Conservation (phyloP, 345 rosid species). For the Erysimum cheiranthoides region DNA sequence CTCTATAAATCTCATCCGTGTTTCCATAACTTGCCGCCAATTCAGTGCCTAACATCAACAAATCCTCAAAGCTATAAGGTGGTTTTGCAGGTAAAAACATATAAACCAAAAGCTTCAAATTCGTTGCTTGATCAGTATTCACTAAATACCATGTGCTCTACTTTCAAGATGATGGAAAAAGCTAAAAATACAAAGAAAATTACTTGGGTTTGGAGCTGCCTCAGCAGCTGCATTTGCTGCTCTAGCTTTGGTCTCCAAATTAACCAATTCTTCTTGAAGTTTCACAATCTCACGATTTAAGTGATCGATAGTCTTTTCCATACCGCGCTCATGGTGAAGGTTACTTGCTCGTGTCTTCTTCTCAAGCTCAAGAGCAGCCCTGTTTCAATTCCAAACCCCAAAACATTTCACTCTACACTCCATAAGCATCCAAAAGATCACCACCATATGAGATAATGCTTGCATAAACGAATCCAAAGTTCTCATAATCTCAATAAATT, state of each 20-base stretch:
- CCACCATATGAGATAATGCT: background rate
- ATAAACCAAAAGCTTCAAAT: conserved; percentile 25
- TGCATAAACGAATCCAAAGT: background rate
- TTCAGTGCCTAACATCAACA: conserved; percentile 48
- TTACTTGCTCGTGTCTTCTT: conserved; percentile 71
- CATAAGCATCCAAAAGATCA: conserved; percentile 3
- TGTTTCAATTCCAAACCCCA: conserved; percentile 33
- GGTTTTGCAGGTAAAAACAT: background rate
- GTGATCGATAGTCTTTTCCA: conserved; percentile 63
- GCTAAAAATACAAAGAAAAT: background rate
- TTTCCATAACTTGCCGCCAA: conserved; percentile 55
- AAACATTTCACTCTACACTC: background rate
- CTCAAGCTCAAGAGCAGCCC: conserved; percentile 79
- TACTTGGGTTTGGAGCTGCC: conserved; percentile 58
- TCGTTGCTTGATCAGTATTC: background rate
- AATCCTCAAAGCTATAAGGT: conserved; percentile 23
- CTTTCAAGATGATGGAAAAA: background rate
- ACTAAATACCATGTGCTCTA: background rate
- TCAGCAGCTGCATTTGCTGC: conserved; percentile 44
- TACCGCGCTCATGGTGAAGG: conserved; percentile 60
- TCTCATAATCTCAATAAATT: background rate
- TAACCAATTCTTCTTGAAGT: conserved; percentile 54
- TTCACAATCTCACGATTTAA: conserved; percentile 62
- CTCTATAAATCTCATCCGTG: conserved; percentile 49
- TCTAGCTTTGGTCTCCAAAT: conserved; percentile 57